A percentile compares a stretch with the other conserved stretches of the same genome.
phyloP scores from a whole-genome alignment of 1,284 basidiomycete species.

The Bjerkandera adusta region DNA sequence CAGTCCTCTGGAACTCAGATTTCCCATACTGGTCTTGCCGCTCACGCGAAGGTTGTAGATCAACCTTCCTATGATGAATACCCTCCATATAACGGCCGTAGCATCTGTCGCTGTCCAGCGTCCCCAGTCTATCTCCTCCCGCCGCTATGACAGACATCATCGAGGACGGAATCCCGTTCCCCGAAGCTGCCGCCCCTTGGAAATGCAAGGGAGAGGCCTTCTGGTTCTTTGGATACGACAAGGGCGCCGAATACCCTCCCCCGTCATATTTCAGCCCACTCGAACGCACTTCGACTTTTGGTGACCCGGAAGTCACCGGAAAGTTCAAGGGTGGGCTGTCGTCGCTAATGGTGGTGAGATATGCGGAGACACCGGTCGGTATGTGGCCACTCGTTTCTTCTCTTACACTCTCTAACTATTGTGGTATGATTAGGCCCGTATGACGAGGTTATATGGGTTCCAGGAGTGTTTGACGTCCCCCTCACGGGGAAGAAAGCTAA shows the following conservation, averaged over 20 bases:
- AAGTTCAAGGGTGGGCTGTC: slow-evolving; percentile 12
- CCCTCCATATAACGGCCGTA: too few relatives aligned
- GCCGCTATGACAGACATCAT: neutral
- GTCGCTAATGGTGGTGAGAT: slow-evolving; percentile 12
- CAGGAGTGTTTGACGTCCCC: slow-evolving; percentile 12
- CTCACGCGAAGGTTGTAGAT: too few relatives aligned
- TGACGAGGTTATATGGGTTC: slow-evolving; percentile 15
- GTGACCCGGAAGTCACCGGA: slow-evolving; percentile 9
- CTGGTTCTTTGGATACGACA: slow-evolving; percentile 7
- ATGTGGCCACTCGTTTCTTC: too few relatives aligned
- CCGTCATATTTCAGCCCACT: slow-evolving; percentile 4
- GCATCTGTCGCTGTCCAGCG: too few relatives aligned
- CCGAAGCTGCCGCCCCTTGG: slow-evolving; percentile 12
- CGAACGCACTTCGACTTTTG: slow-evolving; percentile 7
- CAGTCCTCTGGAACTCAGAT: too few relatives aligned
- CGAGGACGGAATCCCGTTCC: slow-evolving; percentile 1
- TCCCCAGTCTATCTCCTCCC: too few relatives aligned
- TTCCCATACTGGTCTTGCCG: too few relatives aligned
- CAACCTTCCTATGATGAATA: too few relatives aligned
- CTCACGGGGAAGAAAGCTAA: neutral
- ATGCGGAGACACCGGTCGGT: slow-evolving; percentile 15
- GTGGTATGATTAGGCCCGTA: slow-evolving; percentile 11
- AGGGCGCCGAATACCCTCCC: neutral
- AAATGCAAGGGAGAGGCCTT: slow-evolving; percentile 13
- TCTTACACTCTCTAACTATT: neutral